These are phyloP conservation scores for Pleurotus ostreatus DNA, from an alignment of 768 basidiomycete genomes.

Conservation along the genomic window DNA sequence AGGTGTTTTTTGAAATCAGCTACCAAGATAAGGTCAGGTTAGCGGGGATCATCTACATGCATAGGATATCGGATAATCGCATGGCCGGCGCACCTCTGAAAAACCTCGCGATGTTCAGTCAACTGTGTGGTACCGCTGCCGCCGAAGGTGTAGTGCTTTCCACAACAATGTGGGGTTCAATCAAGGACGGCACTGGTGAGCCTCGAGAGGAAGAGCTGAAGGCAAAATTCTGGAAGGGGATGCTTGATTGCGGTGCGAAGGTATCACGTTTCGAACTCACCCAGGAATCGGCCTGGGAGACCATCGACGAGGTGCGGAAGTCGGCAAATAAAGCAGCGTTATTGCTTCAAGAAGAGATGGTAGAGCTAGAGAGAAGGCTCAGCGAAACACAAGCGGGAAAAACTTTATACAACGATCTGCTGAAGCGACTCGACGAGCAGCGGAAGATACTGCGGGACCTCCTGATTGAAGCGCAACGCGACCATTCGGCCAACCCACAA, in stretches of 20 bases:
- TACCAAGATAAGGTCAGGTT: constrained; percentile 24
- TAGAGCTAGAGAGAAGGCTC: constrained; percentile 21
- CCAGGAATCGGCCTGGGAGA: constrained; percentile 21
- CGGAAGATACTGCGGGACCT: constrained; percentile 11
- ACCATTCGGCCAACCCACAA: background rate
- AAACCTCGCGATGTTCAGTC: constrained; percentile 44
- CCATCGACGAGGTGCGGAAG: constrained; percentile 17
- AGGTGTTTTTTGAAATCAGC: constrained; percentile 5
- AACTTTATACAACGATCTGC: constrained; percentile 20
- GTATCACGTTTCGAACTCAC: constrained; percentile 19
- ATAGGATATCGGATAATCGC: constrained; percentile 36
- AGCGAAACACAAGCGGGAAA: constrained; percentile 27
- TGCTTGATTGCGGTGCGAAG: constrained; percentile 23
- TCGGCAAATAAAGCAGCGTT: constrained; percentile 6
- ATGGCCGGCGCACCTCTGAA: constrained; percentile 36
- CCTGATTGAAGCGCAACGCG: background rate
- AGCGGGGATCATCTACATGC: constrained; percentile 39
- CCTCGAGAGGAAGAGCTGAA: background rate
- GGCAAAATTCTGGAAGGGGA: constrained; percentile 23
- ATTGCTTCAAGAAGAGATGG: constrained; percentile 28
- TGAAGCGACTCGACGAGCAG: constrained; percentile 22
- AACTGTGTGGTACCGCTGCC: constrained; percentile 41
- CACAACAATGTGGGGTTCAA: constrained; percentile 45
- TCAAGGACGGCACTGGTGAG: constrained; percentile 16
- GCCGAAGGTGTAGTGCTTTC: constrained; percentile 41